Evolutionary conservation across 73 alveolate species (phyloP), one percentile per base, ranked within the genome.

Genomic region (Paramecium octaurelia): DNA sequence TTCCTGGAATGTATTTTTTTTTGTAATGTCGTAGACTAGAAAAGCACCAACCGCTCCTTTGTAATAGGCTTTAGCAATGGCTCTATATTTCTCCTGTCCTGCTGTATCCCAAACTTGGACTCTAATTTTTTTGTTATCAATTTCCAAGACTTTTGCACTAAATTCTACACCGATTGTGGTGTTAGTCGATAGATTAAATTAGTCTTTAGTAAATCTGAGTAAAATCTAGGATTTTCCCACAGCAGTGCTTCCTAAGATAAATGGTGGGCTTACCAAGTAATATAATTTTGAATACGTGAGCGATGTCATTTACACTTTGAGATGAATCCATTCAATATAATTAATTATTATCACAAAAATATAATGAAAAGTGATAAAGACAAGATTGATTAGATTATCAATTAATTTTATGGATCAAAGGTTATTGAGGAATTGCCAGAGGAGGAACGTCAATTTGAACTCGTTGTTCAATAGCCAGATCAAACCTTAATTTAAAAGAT

Each of bases 81-180:
- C 92, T 18, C 76, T 80, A 54, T 42, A 92, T 38, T 86, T 92
- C 42, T 92, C 95, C 57, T 92, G 35, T 24, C 95, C 95, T 46
- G 95, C 95, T 83, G 95, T 92, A 57, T 92, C 95, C 95, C 95
- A 92, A 44, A 96, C 95, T 94, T 95, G 93, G 29, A 96, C 96
- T 94, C 95, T 97, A 14, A 97, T 92, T 18, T 92, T 86, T 68
- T 92, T 88, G 24, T 95, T 97, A 86, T 95, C 96, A 35, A 96
- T 70, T 36, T 70, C 92, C 12, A 97, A 70, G 16, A 92, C 54
- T 92, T 97, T 97, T 38, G 98, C 93, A 11, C 97, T 97, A 93
- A 97, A 98, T 92, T 96, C 99, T 1, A 97, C 99, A 27, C 98
- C 99, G 27, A 97, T 94, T 24, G 99, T 98, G n/a, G 98, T 93